Conservation (phyloP, 2,329 filamentous ascomycete species). For the Cercospora brassicicola region DNA sequence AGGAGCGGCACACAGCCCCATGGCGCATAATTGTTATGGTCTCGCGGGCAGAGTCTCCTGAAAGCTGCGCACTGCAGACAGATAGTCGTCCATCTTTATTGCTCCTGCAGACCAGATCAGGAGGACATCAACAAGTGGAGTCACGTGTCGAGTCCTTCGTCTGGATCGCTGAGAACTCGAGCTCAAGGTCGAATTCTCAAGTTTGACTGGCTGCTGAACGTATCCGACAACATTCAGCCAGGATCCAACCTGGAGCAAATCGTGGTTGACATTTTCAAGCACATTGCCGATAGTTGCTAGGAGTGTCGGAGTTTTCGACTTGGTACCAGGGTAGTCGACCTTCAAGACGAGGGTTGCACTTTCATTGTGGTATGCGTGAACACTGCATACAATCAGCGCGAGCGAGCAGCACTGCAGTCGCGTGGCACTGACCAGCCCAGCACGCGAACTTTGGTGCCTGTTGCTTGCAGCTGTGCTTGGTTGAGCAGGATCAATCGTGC, state of each 20-base stretch:
- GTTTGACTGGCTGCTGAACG: constrained; percentile 32
- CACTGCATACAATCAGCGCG: constrained; percentile 45
- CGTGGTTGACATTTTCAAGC: constrained; percentile 62
- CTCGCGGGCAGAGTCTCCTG: constrained; percentile 13
- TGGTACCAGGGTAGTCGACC: constrained; percentile 60
- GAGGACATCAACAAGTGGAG: constrained; percentile 65
- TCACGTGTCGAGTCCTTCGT: not conserved
- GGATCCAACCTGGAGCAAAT: constrained; percentile 69
- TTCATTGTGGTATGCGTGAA: constrained; percentile 58
- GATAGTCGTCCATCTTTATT: constrained; percentile 70
- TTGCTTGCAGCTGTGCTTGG: constrained; percentile 41
- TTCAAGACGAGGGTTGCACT: constrained; percentile 66
- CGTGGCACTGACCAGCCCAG: constrained; percentile 74
- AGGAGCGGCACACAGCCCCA: not conserved
- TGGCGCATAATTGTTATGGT: not conserved
- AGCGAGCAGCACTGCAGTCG: not conserved
- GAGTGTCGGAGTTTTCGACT: constrained; percentile 46
- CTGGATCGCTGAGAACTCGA: not conserved
- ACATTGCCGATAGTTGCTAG: constrained; percentile 71
- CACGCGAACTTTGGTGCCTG: constrained; percentile 83
- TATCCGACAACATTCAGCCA: constrained; percentile 92
- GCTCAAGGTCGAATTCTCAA: not conserved
- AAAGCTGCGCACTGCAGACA: constrained; percentile 52
- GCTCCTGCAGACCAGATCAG: constrained; percentile 75
- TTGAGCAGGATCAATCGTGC: constrained; percentile 51